phyloP scores from a whole-genome alignment of 2,329 filamentous ascomycete species.

The Sporothrix brasiliensis region DNA sequence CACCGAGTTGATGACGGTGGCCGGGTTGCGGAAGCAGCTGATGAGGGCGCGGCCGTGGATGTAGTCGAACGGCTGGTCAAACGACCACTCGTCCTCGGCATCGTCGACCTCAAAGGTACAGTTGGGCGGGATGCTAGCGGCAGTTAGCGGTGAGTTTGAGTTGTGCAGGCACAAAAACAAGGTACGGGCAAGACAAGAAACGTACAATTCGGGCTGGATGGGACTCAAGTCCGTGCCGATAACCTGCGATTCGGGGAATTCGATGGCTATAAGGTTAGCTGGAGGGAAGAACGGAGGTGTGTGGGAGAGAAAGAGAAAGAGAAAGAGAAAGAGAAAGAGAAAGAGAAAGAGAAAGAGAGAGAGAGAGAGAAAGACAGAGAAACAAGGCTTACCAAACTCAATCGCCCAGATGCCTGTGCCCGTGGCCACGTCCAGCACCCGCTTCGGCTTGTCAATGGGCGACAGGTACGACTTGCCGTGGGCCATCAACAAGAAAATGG shows the following conservation, averaged over 20 bases:
- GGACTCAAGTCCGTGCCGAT: constrained; percentile 34
- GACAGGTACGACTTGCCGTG: constrained; percentile 51
- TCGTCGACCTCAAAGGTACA: constrained; percentile 34
- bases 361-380: too few relatives aligned
- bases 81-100: constrained; percentile 34
- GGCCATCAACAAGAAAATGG: constrained; percentile 45
- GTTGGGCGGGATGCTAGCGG: constrained; percentile 30
- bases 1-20: constrained; percentile 28
- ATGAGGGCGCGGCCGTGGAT: constrained; percentile 32
- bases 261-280: constrained; percentile 18
- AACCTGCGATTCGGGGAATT: constrained; percentile 30
- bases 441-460: constrained; percentile 47
- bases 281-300: neutral
- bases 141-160: too few relatives aligned
- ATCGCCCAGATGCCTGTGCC: constrained; percentile 68
- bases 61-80: constrained; percentile 30
- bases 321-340: too few relatives aligned
- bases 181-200: neutral
- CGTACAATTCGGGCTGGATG: constrained; percentile 33
- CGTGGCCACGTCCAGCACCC: constrained; percentile 48
- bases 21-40: constrained; percentile 32
- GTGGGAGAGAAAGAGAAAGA: too few relatives aligned
- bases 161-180: too few relatives aligned
- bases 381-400: constrained; percentile 55
- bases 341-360: too few relatives aligned